Evolutionary conservation across 495 filamentous ascomycete genomes (phyloP), one percentile per base, ranked within the genome.

Genomic region (Neurospora sp.): DNA sequence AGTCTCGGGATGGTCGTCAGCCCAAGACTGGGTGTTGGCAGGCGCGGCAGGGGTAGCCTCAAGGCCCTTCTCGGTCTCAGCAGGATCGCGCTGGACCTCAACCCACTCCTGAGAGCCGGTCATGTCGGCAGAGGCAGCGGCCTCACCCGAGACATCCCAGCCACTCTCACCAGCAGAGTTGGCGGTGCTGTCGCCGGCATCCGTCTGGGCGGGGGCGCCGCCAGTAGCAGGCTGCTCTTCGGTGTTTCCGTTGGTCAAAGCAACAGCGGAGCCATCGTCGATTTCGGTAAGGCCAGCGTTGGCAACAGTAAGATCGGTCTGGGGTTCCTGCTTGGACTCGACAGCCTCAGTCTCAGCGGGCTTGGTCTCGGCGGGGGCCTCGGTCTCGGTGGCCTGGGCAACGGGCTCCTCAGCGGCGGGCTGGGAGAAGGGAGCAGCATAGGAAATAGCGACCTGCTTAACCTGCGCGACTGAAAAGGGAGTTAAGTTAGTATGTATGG

Each of bases 251-350:
- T 84, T 88, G 42, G 85, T 81, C 46, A 86, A 76, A n/a, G 83
- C 81, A 5, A 79, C 75, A 37, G 81, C 78, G 27, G 82, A 82
- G 20, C 80, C 79, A 69, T 82, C 80, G 10, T 86, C 82, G 62
- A 84, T 85, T 82, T 97, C 93, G 62, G 92, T 95, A 46, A 92
- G 83, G 54, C 89, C 89, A 40, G 93, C 94, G 78, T 95, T 88
- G 73, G 88, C 90, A 73, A 93, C 77, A 2, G 93, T 95, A 27
- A 91, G 92, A 78, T 98, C 94, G 44, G 91, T 89, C 41, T 83
- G 79, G 14, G 87, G 82, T 70, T 82, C 80, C 39, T 83, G 84
- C 74, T 84, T 82, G 40, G 86, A 82, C 16, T 86, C 74, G n/a
- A 78, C 77, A 18, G 78, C 72, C 38, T 78, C 74, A 1, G 83